phyloP scores from a whole-genome alignment of 2,329 filamentous ascomycete genomes.

The Cladophialophora exuberans region DNA sequence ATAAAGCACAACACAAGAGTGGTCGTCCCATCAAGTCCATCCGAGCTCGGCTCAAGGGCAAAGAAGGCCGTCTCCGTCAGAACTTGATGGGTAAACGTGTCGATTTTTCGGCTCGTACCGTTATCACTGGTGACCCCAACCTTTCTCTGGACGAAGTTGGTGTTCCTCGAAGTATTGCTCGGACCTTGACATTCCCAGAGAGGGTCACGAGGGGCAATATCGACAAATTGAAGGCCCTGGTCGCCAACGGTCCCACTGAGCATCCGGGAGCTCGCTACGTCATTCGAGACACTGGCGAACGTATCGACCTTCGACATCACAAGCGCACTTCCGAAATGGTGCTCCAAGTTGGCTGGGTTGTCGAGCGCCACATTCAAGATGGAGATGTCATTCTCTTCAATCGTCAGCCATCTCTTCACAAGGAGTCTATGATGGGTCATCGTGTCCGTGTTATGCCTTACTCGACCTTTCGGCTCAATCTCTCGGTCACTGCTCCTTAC shows the following conservation, averaged over 20 bases:
- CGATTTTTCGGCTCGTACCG: slow-evolving; percentile 98
- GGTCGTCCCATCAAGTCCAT: slow-evolving; percentile 96
- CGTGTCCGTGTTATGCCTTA: slow-evolving; percentile 97
- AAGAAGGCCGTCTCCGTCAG: slow-evolving; percentile 95
- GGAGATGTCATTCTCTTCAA: slow-evolving; percentile 99
- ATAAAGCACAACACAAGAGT: slow-evolving; percentile 93
- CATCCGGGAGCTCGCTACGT: slow-evolving; percentile 97
- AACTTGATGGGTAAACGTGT: slow-evolving; percentile 99
- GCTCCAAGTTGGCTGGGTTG: slow-evolving; percentile 96
- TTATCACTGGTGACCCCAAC: slow-evolving; percentile 98
- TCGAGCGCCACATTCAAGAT: slow-evolving; percentile 93
- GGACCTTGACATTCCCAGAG: slow-evolving; percentile 93
- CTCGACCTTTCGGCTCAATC: slow-evolving; percentile 95
- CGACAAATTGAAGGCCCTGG: slow-evolving; percentile 82
- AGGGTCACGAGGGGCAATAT: slow-evolving; percentile 99
- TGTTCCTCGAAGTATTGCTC: slow-evolving; percentile 89
- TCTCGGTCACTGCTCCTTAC: slow-evolving; percentile 97
- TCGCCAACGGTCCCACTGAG: slow-evolving; percentile 91
- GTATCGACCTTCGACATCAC: slow-evolving; percentile 93
- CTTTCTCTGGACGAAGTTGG: slow-evolving; percentile 95
- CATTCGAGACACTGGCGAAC: slow-evolving; percentile 87
- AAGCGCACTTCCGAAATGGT: slow-evolving; percentile 84
- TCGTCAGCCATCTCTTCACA: slow-evolving; percentile 97
- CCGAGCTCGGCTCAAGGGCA: slow-evolving; percentile 95
- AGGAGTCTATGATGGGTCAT: slow-evolving; percentile 99